phyloP scores from a whole-genome alignment of 768 basidiomycete genomes.

The Podaxis pistillaris region DNA sequence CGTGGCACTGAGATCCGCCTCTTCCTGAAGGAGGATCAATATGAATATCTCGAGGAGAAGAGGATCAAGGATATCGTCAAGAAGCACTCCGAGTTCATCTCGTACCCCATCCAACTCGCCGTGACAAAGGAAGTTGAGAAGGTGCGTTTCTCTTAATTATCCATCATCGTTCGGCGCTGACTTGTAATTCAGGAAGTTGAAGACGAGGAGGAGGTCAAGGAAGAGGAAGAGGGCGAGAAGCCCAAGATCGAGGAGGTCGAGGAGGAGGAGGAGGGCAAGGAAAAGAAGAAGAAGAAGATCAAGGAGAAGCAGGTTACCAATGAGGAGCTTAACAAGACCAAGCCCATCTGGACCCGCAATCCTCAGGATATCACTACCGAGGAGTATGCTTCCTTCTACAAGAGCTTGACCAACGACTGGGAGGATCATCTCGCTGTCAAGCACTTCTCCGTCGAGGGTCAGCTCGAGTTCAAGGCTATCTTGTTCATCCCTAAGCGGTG shows the following conservation, averaged over 20 bases:
- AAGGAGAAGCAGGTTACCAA: constrained; percentile 85
- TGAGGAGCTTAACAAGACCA: constrained; percentile 99
- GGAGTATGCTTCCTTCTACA: constrained; percentile 97
- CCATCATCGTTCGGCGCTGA: constrained; percentile 9
- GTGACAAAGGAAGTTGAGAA: constrained; percentile 99
- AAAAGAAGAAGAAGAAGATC: constrained; percentile 92
- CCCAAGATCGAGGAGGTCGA: constrained; percentile 82
- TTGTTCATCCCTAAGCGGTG: constrained; percentile 96
- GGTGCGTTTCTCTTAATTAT: constrained; percentile 47
- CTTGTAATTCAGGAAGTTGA: constrained; percentile 68
- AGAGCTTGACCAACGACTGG: constrained; percentile 99
- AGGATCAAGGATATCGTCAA: constrained; percentile 99
- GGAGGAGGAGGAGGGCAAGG: constrained; percentile 82
- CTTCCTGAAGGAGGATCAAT: constrained; percentile 97
- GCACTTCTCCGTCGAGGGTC: constrained; percentile 99
- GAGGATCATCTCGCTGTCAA: constrained; percentile 99
- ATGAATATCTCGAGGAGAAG: constrained; percentile 99
- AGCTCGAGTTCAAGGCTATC: constrained; percentile 99
- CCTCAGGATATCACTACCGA: constrained; percentile 90
- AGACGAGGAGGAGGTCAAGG: constrained; percentile 76
- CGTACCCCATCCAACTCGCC: constrained; percentile 97
- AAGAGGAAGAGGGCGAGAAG: constrained; percentile 70
- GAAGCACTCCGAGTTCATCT: constrained; percentile 99
- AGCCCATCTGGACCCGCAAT: constrained; percentile 99
- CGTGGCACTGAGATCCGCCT: constrained; percentile 93